Base-by-base conservation (phyloP, 371 early-diverging fungal species). In the Mucor sp. region DNA sequence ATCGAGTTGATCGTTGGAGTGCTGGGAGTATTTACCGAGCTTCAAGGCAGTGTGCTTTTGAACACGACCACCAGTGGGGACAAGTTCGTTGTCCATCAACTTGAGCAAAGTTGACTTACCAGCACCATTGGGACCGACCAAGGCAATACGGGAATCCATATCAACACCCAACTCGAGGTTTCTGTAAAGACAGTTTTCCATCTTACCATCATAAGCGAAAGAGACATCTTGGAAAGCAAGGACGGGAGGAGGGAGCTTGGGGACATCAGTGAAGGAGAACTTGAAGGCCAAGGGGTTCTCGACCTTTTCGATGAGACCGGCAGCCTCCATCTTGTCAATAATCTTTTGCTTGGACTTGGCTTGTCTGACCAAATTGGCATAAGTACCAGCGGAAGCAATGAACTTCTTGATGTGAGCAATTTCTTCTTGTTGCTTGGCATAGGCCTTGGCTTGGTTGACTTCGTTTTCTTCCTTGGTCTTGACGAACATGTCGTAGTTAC, bases 271-370 rank as follows among this genome's bases (percentile, higher is more conserved):
- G 87, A 99, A 97, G 70, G 83, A 80, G 86, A 99, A 97, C 75
- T 89, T 90, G 90, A 94, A 94, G 60, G 81, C 71, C 39, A 77
- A 74, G 15, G 90, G 88, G 5, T 85, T 78, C 53, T 91, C 90
- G 41, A 97, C 96, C 84, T 96, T 94, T 76, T 99, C 96, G 56
- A 99, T 87, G 60, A 99, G 80, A 69, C 99, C 99, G 66, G 90
- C 98, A 66, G 97, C 98, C 84, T 95, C 96, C 99, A 99, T 98
- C 88, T 99, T 99, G 86, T 99, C 99, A 55, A 99, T 90, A 72
- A 98, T 97, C 94, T 99, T 99, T 74, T 97, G 98, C 84, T 96
- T 95, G 60, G 95, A 95, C 86, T 99, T 99, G 61, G 97, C 99
- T 83, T 98, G 98, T 67, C 94, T 88, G 60, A 99, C 97, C 89